Base-by-base conservation (phyloP, 2,329 filamentous ascomycete genomes). In the Fonsecaea monophora region DNA sequence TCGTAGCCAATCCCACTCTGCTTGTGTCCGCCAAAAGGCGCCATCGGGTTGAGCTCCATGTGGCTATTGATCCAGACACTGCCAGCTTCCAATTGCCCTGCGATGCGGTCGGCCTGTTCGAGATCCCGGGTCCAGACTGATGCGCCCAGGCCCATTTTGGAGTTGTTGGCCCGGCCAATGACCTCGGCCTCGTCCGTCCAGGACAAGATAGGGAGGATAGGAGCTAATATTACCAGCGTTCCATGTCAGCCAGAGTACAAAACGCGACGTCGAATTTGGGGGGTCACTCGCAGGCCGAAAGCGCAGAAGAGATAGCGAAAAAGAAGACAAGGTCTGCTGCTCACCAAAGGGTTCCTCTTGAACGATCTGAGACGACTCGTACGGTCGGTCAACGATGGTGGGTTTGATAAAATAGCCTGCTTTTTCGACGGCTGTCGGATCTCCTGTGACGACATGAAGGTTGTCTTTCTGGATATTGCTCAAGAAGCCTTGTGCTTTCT, bases 131-230 rank as follows among this genome's bases (percentile, higher is more conserved):
- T 83, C 80, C 86, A 89, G 0, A 89, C 82, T 0, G 85, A 86
- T 1, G 85, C 82, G 0, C 85, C 85, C 0, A 89, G 80, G 0
- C 85, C 86, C 42, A 79, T 82, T 32, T 82, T 79, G 0, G 78
- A 77, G 18, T 81, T 77, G 67, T 88, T 89, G 1, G 84, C 86
- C 2, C 86, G 81, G 0, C 73, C 73, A 37, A 90, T 77, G 0
- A 88, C 85, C n/a, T 89, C 87, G 1, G 82, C 82, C 65, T 91
- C 87, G 21, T 84, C 80, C 0, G 78, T 79, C 86, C 87, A 91
- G 18, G 82, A 83, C 57, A 89, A 73, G 5, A 90, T 77, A 0
- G 88, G 71, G 9, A 55, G 25, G 15, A 55, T 32, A 34, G 53
- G 53, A 8, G 30, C 53, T 55, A 10, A 4, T 34, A 3, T 4